phyloP scores from a whole-genome alignment of 768 basidiomycete genomes.

The Mycena crocata region DNA sequence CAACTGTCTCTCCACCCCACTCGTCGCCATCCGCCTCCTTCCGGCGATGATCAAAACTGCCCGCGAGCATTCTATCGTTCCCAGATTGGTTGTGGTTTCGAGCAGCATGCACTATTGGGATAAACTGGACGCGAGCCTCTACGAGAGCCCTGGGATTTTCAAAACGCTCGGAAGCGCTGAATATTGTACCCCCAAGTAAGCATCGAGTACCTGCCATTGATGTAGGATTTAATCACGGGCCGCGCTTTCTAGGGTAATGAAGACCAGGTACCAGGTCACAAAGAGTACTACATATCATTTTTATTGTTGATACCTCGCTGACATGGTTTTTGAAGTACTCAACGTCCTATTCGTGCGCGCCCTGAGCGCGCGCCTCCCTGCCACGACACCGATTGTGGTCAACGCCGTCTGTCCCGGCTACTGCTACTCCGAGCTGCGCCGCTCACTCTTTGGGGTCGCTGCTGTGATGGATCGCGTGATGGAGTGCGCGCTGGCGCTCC shows the following conservation, averaged over 20 bases:
- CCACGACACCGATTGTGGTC: constrained; percentile 25
- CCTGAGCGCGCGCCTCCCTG: constrained; percentile 23
- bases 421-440: constrained; percentile 34
- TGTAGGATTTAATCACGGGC: background rate
- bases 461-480: constrained; percentile 2
- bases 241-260: background rate
- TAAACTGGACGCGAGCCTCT: background rate
- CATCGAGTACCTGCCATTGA: background rate
- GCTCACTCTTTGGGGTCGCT: background rate
- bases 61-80: background rate
- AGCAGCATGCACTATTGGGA: constrained; percentile 37
- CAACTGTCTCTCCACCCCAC: constrained; percentile 43
- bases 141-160: constrained; percentile 25
- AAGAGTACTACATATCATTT: constrained; percentile 17
- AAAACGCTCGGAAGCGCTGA: constrained; percentile 29
- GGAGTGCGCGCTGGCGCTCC: constrained; percentile 23
- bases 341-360: constrained; percentile 35
- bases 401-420: constrained; percentile 35
- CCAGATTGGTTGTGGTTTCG: constrained; percentile 38
- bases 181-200: constrained; percentile 29
- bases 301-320: background rate
- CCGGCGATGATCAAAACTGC: constrained; percentile 41
- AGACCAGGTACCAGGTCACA: constrained; percentile 1
- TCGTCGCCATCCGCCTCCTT: constrained; percentile 42
- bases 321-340: too few relatives aligned